phyloP scores from a whole-genome alignment of 257 asterid genomes.

The Jaltomata sinuosa region DNA sequence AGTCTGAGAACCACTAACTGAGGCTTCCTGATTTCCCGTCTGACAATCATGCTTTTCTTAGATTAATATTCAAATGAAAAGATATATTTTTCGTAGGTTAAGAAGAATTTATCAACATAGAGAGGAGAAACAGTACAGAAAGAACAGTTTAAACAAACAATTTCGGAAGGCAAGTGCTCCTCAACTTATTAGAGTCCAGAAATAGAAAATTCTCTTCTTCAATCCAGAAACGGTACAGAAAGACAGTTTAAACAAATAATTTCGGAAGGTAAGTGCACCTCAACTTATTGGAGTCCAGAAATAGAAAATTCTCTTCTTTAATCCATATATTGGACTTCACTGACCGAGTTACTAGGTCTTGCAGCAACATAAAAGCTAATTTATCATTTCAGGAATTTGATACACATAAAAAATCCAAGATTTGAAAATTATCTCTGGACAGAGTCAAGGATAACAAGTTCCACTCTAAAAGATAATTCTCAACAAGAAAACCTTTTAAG shows the following conservation, averaged over 20 bases:
- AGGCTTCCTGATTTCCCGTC: constrained; percentile 72
- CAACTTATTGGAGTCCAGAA: neutral
- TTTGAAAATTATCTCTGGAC: neutral
- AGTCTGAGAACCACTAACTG: constrained; percentile 76
- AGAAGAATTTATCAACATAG: neutral
- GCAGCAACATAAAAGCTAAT: neutral
- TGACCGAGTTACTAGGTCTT: neutral
- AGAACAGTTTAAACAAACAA: neutral
- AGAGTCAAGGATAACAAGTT: neutral
- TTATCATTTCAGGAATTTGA: neutral
- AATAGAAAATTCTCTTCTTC: neutral
- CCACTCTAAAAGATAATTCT: neutral
- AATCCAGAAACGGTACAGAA: neutral
- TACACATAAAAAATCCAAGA: neutral
- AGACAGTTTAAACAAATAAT: neutral
- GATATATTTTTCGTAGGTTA: neutral
- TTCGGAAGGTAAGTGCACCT: neutral
- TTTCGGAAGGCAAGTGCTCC: neutral
- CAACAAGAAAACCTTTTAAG: neutral
- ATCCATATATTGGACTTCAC: neutral
- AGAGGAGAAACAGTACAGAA: neutral
- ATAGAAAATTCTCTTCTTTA: neutral
- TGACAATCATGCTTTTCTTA: constrained; percentile 10
- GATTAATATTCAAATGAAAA: neutral
- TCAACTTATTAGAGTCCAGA: neutral